phyloP scores from a whole-genome alignment of 805 yeast genomes.

The Yueomyces sinensis region DNA sequence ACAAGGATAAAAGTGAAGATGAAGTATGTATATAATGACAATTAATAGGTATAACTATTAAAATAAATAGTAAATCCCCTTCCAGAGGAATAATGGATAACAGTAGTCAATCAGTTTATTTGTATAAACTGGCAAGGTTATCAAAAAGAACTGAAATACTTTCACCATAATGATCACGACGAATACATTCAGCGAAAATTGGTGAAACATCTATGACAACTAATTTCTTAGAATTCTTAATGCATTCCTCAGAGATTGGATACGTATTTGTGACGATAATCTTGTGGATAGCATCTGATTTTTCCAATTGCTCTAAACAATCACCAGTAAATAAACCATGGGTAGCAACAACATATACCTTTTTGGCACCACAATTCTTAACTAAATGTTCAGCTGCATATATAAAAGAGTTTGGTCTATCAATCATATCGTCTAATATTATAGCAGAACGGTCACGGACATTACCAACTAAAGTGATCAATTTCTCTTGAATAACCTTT shows the following conservation, averaged over 20 bases:
- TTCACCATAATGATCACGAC: conserved; percentile 98
- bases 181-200: conserved; percentile 92
- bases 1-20: no score
- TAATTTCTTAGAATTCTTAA: conserved; percentile 50
- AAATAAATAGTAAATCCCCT: no score
- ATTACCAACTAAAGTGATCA: conserved; percentile 92
- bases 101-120: no score
- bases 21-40: no score
- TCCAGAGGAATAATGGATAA: no score
- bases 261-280: conserved; percentile 93
- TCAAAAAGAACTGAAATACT: conserved; percentile 87
- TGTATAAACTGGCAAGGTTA: conserved; percentile 45
- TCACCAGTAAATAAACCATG: conserved; percentile 88
- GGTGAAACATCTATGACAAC: conserved; percentile 86
- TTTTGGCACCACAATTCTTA: conserved; percentile 88
- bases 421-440: conserved; percentile 92
- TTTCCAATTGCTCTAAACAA: conserved; percentile 68
- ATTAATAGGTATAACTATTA: no score
- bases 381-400: conserved; percentile 97
- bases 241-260: conserved; percentile 59
- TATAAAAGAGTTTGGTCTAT: conserved; percentile 82
- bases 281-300: conserved; percentile 72
- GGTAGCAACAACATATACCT: conserved; percentile 83
- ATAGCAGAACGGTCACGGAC: conserved; percentile 86
- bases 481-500: conserved; percentile 43